Conservation (phyloP, 148 eudicot genomes). For the Selenicereus undatus region DNA sequence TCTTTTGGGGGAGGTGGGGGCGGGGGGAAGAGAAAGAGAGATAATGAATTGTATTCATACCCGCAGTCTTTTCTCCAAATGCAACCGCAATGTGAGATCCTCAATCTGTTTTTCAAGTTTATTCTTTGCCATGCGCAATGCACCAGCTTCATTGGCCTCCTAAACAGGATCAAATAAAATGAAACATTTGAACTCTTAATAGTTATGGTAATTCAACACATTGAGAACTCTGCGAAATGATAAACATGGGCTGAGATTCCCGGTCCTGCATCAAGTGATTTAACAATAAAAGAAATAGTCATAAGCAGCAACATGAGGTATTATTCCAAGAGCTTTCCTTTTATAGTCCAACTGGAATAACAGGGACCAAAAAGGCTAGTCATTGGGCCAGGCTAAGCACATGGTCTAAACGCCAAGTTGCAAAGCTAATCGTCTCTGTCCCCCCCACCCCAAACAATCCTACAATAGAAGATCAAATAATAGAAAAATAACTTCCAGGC, state of each 20-base stretch:
- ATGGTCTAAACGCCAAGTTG: too few relatives aligned
- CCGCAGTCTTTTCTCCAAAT: slow-evolving; percentile 84
- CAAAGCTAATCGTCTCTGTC: background rate
- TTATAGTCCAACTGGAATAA: too few relatives aligned
- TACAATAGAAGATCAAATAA: too few relatives aligned
- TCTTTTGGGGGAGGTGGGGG: background rate
- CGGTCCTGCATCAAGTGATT: too few relatives aligned
- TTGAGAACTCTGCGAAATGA: background rate
- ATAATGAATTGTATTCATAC: slow-evolving; percentile 32
- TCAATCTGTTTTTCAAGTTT: slow-evolving; percentile 95
- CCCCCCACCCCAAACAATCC: too few relatives aligned
- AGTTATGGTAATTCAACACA: background rate
- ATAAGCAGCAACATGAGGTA: too few relatives aligned
- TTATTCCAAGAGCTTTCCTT: too few relatives aligned
- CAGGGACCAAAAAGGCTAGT: too few relatives aligned
- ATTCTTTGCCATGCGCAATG: slow-evolving; percentile 83
- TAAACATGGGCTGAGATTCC: too few relatives aligned
- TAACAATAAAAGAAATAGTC: too few relatives aligned
- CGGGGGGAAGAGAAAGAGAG: background rate
- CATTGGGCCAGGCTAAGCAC: too few relatives aligned
- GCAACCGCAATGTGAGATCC: slow-evolving; percentile 87
- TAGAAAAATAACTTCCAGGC: too few relatives aligned
- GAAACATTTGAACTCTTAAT: background rate
- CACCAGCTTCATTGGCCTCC: slow-evolving; percentile 99
- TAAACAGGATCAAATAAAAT: slow-evolving; percentile 27